A percentile compares a stretch with the other conserved stretches of the same genome.
phyloP scores from a whole-genome alignment of 176 grass and related monocot species.

The Aegilops bicornis region DNA sequence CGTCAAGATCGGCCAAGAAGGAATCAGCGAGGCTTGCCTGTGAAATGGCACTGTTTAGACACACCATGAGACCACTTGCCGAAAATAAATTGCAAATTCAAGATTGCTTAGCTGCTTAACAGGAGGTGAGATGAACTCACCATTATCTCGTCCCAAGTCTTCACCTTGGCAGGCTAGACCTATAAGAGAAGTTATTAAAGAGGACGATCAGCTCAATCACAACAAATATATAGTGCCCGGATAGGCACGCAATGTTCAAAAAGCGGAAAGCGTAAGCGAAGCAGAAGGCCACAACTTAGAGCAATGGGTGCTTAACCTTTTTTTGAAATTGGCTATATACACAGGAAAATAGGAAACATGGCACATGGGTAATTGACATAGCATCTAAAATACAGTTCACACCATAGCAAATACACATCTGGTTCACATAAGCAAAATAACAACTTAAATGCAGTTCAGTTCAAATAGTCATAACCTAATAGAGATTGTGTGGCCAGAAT shows the following conservation, averaged over 20 bases:
- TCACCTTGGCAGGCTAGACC: not conserved
- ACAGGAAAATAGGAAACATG: too few relatives aligned
- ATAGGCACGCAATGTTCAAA: not conserved
- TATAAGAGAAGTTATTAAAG: not conserved
- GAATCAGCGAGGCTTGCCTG: constrained; percentile 95
- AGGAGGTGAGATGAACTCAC: constrained; percentile 18
- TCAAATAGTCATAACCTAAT: too few relatives aligned
- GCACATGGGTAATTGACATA: too few relatives aligned
- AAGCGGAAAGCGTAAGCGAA: too few relatives aligned
- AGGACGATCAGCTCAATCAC: not conserved
- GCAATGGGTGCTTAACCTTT: too few relatives aligned
- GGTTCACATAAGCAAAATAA: too few relatives aligned
- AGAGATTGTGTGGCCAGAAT: too few relatives aligned
- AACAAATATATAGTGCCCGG: not conserved
- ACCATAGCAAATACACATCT: too few relatives aligned
- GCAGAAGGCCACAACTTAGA: too few relatives aligned
- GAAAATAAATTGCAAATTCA: not conserved
- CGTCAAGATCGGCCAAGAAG: constrained; percentile 92
- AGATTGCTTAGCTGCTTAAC: not conserved
- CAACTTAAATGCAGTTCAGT: too few relatives aligned
- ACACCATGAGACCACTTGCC: not conserved
- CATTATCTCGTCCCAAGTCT: constrained; percentile 10
- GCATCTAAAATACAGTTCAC: too few relatives aligned
- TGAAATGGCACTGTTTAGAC: not conserved
- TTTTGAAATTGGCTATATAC: too few relatives aligned